A percentile compares a stretch with the other conserved stretches of the same genome.
These are phyloP conservation scores for Cyclotella sp. DNA, from an alignment of 108 stramenopile species.

Conservation along the genomic window DNA sequence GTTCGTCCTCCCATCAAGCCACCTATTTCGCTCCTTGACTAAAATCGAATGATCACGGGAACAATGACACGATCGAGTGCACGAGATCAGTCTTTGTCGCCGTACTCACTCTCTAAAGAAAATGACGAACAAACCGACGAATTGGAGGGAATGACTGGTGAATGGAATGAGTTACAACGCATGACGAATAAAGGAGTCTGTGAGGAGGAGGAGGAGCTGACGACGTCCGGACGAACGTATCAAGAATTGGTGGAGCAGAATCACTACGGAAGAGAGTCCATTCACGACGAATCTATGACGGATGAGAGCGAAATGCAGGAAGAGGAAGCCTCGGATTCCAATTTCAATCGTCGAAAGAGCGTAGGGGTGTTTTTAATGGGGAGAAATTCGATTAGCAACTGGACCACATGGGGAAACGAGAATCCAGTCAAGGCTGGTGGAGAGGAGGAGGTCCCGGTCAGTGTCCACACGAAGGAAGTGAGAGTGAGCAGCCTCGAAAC, in stretches of 20 bases:
- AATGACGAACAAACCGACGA: slow-evolving; percentile 8
- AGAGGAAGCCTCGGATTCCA: neutral
- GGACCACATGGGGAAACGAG: slow-evolving; percentile 25
- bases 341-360: slow-evolving; percentile 27
- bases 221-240: slow-evolving; percentile 36
- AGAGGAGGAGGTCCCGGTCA: neutral
- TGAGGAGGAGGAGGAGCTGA: slow-evolving; percentile 21
- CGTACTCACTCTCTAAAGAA: slow-evolving; percentile 24
- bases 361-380: slow-evolving; percentile 34
- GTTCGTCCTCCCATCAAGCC: too few relatives aligned
- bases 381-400: slow-evolving; percentile 36
- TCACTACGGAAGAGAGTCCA: neutral
- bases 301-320: slow-evolving; percentile 22
- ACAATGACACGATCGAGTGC: too few relatives aligned
- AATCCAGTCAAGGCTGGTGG: neutral
- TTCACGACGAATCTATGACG: slow-evolving; percentile 6
- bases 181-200: neutral
- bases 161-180: neutral
- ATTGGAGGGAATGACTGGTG: neutral
- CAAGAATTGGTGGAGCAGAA: slow-evolving; percentile 47
- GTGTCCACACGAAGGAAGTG: neutral
- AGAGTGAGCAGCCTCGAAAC: slow-evolving; percentile 17
- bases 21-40: too few relatives aligned
- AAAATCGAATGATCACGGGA: too few relatives aligned
- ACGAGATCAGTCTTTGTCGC: neutral